phyloP scores from a whole-genome alignment of 352 stramenopile genomes.

The Phytophthora chlamydospora region DNA sequence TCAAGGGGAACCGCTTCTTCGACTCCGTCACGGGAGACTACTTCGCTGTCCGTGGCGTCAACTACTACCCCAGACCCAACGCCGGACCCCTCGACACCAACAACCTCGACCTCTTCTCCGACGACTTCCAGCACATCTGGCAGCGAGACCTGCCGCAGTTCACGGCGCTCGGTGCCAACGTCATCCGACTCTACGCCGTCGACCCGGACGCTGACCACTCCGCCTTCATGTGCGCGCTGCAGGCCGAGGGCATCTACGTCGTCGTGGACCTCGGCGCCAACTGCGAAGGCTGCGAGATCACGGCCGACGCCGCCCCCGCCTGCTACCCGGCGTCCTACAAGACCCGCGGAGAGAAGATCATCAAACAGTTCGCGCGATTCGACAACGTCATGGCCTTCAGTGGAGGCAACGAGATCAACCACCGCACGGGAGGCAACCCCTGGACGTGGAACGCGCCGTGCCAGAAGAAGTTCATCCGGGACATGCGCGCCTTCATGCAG shows the following conservation, averaged over 20 bases:
- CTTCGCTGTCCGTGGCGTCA: conserved; percentile 77
- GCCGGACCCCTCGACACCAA: conserved; percentile 63
- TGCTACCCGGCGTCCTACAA: conserved; percentile 80
- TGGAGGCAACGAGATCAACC: conserved; percentile 85
- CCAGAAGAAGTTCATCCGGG: conserved; percentile 89
- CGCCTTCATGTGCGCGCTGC: conserved; percentile 86
- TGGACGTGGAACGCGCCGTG: conserved; percentile 76
- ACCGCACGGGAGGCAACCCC: conserved; percentile 50
- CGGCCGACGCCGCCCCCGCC: conserved; percentile 43
- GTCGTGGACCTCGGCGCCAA: conserved; percentile 68
- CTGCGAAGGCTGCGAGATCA: conserved; percentile 45
- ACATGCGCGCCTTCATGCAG: conserved; percentile 83
- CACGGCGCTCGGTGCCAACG: conserved; percentile 67
- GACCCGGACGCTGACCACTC: conserved; percentile 75
- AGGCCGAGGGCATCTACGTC: conserved; percentile 79
- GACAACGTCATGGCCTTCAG: conserved; percentile 85
- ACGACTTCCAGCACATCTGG: conserved; percentile 74
- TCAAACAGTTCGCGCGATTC: conserved; percentile 82
- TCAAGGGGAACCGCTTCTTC: conserved; percentile 85
- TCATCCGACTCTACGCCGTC: conserved; percentile 85
- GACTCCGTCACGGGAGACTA: conserved; percentile 71
- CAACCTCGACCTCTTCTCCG: conserved; percentile 87
- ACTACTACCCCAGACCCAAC: conserved; percentile 91
- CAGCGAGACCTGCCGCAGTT: conserved; percentile 50
- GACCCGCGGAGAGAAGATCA: conserved; percentile 77